Base-by-base conservation (phyloP, 1,284 basidiomycete species). In the Ceratobasidium sp. region DNA sequence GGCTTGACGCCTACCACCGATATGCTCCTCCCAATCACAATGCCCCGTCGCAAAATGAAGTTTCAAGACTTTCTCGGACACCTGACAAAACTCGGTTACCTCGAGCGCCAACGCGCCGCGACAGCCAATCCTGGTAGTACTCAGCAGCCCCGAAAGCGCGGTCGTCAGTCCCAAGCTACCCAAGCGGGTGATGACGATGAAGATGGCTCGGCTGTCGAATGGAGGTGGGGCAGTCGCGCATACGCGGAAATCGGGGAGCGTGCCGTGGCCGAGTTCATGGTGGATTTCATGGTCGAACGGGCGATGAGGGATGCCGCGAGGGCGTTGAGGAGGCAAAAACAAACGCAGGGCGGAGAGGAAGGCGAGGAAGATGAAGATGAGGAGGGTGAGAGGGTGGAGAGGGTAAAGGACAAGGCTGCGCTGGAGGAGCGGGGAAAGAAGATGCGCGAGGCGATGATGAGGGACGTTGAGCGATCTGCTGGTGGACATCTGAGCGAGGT, bases 151-250 rank as follows among this genome's bases (percentile, higher is more conserved):
- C 58, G 48, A 44, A 70, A 63, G 46, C 72, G 73, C 18, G 73
- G 60, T 8, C 67, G 71, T 5, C 71, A 62, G 28, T 58, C 59
- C 7, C 66, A 69, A 58, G 33, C 46, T 21, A 44, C 18, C 79
- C 38, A 44, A 46, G 16, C 85, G 0, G 82, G 78, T 4, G 81
- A 81, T 11, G 84, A 83, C 16, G 77, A 74, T 40, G 82, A 81
- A 42, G 86, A 88, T 21, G 85, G 85, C 14, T 84, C 83, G 8
- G 81, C 81, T 21, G 82, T 84, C 74, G 89, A 92, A 78, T 92
- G 91, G 91, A 85, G 86, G 6, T 93, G 92, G 91, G 92, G 91
- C 2, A 82, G 83, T 21, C 83, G 92, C n/a, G 88, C 91, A 6
- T 82, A 86, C 53, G 83, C 85, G 59, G 91, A 94, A 79, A 84